Evolutionary conservation across 1,284 basidiomycete genomes (phyloP).

Genomic region (Cerrena zonata): DNA sequence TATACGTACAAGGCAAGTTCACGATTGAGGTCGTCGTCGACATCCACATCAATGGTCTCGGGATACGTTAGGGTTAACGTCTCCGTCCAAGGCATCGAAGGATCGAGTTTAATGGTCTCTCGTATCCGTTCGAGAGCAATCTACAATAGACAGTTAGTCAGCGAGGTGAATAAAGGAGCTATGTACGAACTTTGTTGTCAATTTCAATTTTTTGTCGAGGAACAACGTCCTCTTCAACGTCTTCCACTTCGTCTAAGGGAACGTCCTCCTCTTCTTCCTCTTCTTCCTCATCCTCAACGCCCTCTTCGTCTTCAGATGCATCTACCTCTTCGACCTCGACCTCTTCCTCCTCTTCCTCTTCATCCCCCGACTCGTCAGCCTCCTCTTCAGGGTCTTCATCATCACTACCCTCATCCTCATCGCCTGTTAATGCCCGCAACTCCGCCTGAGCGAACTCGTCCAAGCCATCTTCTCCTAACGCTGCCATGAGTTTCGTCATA

Average conservation of each 20-base stretch:
- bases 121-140: slow-evolving; percentile 77
- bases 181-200: slow-evolving; percentile 67
- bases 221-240: slow-evolving; percentile 71
- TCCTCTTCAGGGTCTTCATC: slow-evolving; percentile 24
- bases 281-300: slow-evolving; percentile 21
- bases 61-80: slow-evolving; percentile 75
- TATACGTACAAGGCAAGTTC: slow-evolving; percentile 89
- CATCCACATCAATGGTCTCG: slow-evolving; percentile 70
- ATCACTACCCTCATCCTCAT: slow-evolving; percentile 33
- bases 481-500: slow-evolving; percentile 59
- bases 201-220: slow-evolving; percentile 78
- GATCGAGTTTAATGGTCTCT: slow-evolving; percentile 71
- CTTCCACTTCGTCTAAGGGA: slow-evolving; percentile 63
- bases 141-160: slow-evolving; percentile 34
- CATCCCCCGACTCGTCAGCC: slow-evolving; percentile 11
- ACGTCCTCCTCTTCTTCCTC: slow-evolving; percentile 42
- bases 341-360: slow-evolving; percentile 22
- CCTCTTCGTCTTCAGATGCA: slow-evolving; percentile 25
- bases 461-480: slow-evolving; percentile 61
- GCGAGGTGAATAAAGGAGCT: slow-evolving; percentile 1
- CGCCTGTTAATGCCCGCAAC: slow-evolving; percentile 36
- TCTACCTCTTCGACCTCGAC: slow-evolving; percentile 17
- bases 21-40: slow-evolving; percentile 85
- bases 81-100: slow-evolving; percentile 80
- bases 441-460: slow-evolving; percentile 58